These are phyloP conservation scores for Ogataea trehalophila DNA, from an alignment of 805 yeast species.

Conservation along the genomic window DNA sequence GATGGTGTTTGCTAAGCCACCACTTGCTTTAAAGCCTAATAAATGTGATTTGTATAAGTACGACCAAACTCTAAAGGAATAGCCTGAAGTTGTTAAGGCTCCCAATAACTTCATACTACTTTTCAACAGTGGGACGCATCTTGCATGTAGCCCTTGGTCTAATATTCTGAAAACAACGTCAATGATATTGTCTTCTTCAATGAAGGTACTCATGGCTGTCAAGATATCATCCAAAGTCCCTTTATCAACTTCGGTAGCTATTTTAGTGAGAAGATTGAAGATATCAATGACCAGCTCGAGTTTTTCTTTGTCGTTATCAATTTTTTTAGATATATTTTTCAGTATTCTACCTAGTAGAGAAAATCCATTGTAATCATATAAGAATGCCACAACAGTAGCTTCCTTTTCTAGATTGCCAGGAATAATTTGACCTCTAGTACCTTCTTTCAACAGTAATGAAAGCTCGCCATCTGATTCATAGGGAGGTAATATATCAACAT, in stretches of 20 bases:
- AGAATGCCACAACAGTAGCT: conserved; percentile 51
- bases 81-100: conserved; percentile 38
- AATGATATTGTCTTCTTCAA: conserved; percentile 30
- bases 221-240: conserved; percentile 23
- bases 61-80: conserved; percentile 74
- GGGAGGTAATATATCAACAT: conserved; percentile 45
- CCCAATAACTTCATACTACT: conserved; percentile 46
- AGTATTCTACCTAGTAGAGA: conserved; percentile 72
- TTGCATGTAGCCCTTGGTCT: conserved; percentile 59
- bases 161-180: conserved; percentile 62
- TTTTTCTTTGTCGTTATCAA: conserved; percentile 36
- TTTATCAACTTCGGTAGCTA: conserved; percentile 37
- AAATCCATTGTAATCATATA: conserved; percentile 82
- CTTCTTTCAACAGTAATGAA: conserved; percentile 40
- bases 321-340: conserved; percentile 49
- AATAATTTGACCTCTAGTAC: conserved; percentile 68
- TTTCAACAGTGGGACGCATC: conserved; percentile 43
- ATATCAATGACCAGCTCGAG: conserved; percentile 41
- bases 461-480: conserved; percentile 41
- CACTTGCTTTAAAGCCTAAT: conserved; percentile 55
- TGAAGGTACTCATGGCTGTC: conserved; percentile 32
- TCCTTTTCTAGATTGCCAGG: conserved; percentile 32
- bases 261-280: conserved; percentile 44
- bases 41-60: conserved; percentile 64
- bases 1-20: conserved; percentile 57